Conservation (phyloP, 768 basidiomycete species). For the Stropharia rugosoannulata region DNA sequence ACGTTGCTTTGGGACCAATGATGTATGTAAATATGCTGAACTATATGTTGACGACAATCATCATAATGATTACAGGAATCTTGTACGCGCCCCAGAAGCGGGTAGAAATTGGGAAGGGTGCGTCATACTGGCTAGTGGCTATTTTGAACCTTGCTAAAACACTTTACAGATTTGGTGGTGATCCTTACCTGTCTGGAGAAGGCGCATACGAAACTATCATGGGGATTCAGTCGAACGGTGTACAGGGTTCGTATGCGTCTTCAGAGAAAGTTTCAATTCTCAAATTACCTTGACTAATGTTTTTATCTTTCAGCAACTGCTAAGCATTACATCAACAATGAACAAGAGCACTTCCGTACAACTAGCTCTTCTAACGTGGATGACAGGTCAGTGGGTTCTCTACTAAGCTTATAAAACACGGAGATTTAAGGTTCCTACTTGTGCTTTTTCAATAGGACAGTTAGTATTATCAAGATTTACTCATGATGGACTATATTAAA, state of each 20-base stretch:
- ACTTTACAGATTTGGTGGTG: conserved; percentile 42
- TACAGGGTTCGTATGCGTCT: conserved; percentile 32
- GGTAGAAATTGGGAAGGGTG: conserved; percentile 56
- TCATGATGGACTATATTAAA: background rate
- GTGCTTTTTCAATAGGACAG: conserved; percentile 26
- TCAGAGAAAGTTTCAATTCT: background rate
- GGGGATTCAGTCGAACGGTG: conserved; percentile 53
- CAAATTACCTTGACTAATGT: background rate
- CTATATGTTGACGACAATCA: background rate
- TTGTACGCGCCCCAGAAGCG: conserved; percentile 42
- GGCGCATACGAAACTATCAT: conserved; percentile 52
- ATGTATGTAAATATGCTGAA: conserved; percentile 30
- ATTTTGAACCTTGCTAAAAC: background rate
- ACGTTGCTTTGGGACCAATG: conserved; percentile 52
- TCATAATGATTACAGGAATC: conserved; percentile 31
- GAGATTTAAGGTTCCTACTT: background rate
- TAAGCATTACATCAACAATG: conserved; percentile 47
- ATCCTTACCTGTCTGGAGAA: conserved; percentile 54
- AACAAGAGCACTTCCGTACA: conserved; percentile 47
- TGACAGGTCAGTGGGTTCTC: conserved; percentile 32
- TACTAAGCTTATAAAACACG: background rate
- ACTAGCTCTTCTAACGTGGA: conserved; percentile 42
- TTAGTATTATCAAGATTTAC: conserved; percentile 16
- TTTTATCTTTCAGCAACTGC: conserved; percentile 28
- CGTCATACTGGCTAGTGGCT: conserved; percentile 3